A percentile compares a stretch with the other conserved stretches of the same genome.
These are phyloP conservation scores for Phytophthora podocarpi DNA, from an alignment of 352 stramenopile species.

Conservation along the genomic window DNA sequence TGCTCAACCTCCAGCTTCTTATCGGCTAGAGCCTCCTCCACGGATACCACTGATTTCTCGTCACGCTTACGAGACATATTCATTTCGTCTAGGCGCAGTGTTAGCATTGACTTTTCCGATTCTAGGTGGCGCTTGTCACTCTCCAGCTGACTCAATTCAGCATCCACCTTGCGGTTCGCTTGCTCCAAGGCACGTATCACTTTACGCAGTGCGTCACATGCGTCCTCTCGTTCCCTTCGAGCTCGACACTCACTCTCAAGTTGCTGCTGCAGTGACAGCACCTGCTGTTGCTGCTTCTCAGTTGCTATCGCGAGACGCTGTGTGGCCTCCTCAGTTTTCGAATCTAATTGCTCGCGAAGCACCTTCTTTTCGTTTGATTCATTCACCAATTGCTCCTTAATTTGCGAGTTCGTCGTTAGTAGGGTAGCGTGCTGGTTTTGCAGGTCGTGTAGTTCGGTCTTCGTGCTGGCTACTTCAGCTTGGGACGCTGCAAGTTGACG, in stretches of 20 bases:
- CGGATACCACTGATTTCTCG: conserved; percentile 22
- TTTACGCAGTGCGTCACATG: conserved; percentile 29
- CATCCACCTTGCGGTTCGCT: conserved; percentile 27
- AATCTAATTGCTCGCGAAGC: conserved; percentile 38
- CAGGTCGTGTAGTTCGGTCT: conserved; percentile 31
- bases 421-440: conserved; percentile 38
- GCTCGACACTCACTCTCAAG: conserved; percentile 21
- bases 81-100: conserved; percentile 28
- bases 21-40: conserved; percentile 28
- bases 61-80: conserved; percentile 21
- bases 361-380: conserved; percentile 52
- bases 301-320: neutral
- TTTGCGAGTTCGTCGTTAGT: conserved; percentile 34
- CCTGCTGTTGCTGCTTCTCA: conserved; percentile 17
- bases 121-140: conserved; percentile 49
- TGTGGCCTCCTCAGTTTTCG: conserved; percentile 6
- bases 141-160: conserved; percentile 30
- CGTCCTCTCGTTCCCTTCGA: conserved; percentile 27
- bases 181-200: conserved; percentile 32
- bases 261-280: conserved; percentile 21
- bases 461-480: conserved; percentile 23
- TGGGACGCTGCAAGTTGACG: conserved; percentile 16
- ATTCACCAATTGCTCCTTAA: conserved; percentile 49
- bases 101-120: conserved; percentile 36
- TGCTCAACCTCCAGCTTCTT: conserved; percentile 62